A percentile compares a stretch with the other conserved stretches of the same genome.
Conservation (phyloP, 140 eudicot species). For the Bidens hawaiensis region DNA sequence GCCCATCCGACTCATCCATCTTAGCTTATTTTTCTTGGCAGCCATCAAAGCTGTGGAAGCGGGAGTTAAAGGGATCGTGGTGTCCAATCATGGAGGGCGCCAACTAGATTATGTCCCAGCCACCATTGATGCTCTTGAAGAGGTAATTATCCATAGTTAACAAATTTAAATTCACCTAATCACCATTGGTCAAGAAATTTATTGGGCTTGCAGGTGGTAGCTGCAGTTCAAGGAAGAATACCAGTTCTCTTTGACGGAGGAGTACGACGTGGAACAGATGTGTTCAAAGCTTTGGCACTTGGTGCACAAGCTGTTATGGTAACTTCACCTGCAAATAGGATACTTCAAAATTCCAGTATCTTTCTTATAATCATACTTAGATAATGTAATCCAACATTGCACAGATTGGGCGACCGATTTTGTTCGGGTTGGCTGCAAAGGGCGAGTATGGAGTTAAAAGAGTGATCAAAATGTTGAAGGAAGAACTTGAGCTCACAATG, state of each 20-base stretch:
- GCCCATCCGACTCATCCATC: neutral
- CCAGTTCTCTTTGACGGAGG: too few relatives aligned
- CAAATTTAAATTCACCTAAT: too few relatives aligned
- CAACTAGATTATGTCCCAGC: conserved; percentile 92
- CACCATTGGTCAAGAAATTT: neutral
- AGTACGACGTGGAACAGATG: too few relatives aligned
- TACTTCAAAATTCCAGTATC: neutral
- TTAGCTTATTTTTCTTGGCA: conserved; percentile 20
- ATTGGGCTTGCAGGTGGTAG: conserved; percentile 55
- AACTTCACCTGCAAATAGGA: neutral
- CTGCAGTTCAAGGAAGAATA: too few relatives aligned
- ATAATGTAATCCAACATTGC: too few relatives aligned
- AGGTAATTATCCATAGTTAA: conserved; percentile 55
- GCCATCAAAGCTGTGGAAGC: conserved; percentile 67
- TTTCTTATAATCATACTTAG: neutral
- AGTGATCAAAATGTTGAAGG: conserved; percentile 25
- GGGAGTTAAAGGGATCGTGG: conserved; percentile 78
- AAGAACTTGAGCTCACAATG: conserved; percentile 42
- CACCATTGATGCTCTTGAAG: conserved; percentile 68
- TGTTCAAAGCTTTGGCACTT: too few relatives aligned
- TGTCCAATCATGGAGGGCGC: conserved; percentile 92
- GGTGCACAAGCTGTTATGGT: conserved; percentile 85
- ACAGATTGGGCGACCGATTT: conserved; percentile 73
- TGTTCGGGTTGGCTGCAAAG: conserved; percentile 68
- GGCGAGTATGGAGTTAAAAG: conserved; percentile 55